phyloP scores from a whole-genome alignment of 2,329 filamentous ascomycete genomes.

The Ophiocordyceps robertsii region DNA sequence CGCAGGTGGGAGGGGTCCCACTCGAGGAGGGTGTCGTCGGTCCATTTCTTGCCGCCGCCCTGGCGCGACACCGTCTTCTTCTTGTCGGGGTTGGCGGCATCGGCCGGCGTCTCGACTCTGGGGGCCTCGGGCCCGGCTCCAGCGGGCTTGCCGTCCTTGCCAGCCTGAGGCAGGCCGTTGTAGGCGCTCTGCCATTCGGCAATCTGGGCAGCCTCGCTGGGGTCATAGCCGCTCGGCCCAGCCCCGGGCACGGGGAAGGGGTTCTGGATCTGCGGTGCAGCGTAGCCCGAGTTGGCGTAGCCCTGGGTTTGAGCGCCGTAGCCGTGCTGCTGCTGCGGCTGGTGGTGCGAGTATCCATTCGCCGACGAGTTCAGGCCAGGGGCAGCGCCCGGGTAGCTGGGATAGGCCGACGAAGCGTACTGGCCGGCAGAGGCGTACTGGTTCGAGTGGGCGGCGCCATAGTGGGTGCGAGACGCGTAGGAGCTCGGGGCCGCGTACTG shows the following conservation, averaged over 20 bases:
- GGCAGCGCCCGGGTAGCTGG: constrained; percentile 18
- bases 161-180: constrained; percentile 25
- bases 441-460: constrained; percentile 1
- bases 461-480: not conserved
- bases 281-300: constrained; percentile 31
- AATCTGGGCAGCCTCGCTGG: constrained; percentile 81
- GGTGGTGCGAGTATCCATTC: constrained; percentile 11
- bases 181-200: constrained; percentile 94
- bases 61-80: constrained; percentile 79
- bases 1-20: constrained; percentile 94
- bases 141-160: constrained; percentile 18
- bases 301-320: constrained; percentile 13
- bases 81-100: constrained; percentile 41
- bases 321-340: constrained; percentile 20
- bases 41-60: constrained; percentile 88
- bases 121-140: constrained; percentile 14
- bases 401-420: constrained; percentile 5
- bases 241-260: constrained; percentile 57
- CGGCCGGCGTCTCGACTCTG: constrained; percentile 22
- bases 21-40: constrained; percentile 75
- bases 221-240: constrained; percentile 40
- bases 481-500: not conserved
- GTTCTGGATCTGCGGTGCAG: constrained; percentile 61
- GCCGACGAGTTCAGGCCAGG: constrained; percentile 13
- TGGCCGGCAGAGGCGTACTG: constrained; percentile 4